Evolutionary conservation across 2,329 filamentous ascomycete species (phyloP), one percentile per base, ranked within the genome.

Genomic region (Aspergillus ruber): DNA sequence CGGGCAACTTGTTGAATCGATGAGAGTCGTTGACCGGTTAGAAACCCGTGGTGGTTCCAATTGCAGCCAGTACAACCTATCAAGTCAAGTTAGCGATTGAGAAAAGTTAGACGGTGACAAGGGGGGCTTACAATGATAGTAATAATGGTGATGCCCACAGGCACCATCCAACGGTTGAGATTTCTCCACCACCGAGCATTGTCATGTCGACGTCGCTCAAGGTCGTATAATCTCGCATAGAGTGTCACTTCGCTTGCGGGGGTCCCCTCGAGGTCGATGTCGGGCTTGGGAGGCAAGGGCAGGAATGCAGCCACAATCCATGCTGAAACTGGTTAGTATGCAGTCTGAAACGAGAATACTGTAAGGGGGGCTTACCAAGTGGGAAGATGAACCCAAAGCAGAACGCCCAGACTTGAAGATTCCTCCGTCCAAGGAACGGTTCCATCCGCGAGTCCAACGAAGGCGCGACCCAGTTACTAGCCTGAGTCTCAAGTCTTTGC

Each of bases 231-330:
- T 43, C 73, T 67, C 47, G 68, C 66, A 25, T 71, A 66, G 41
- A 77, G 66, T 17, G 75, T 72, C 38, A 66, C 66, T 49, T 74
- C 73, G 36, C 74, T 50, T 48, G 67, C 59, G 20, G 62, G 40
- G 23, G 59, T 65, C 59, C 75, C 70, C 65, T 81, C 79, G 15
- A 77, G 70, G 1, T 68, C 58, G 17, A 73, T 68, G 7, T 63
- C 60, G 0, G 82, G 78, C 46, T 77, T 76, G 1, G 73, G 72
- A 8, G 86, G 86, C 6, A 94, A 68, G 1, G 87, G 86, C 10
- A 93, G 73, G 46, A 90, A 76, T 1, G 88, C 80, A 1, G 84
- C 89, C 53, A 89, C 74, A 72, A 91, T 86, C 88, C 88, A 94
- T 47, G 84, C 85, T 85, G 56, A 43, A 48, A 29, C 10, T 29